phyloP scores from a whole-genome alignment of 768 basidiomycete species.

The Boletus vermiculosoides region DNA sequence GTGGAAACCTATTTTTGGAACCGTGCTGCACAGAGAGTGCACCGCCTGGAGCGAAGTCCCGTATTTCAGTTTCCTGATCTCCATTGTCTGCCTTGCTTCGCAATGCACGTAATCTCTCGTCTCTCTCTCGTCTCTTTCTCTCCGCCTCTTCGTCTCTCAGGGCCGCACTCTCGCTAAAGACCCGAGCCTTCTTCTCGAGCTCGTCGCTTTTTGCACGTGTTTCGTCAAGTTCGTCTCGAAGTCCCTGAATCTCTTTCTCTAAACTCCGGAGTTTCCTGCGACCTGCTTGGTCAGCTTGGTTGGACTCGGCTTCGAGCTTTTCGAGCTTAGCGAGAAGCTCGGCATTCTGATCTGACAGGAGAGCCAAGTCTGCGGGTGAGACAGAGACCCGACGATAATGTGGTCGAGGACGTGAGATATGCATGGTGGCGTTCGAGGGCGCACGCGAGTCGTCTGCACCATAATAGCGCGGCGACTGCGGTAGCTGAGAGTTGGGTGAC shows the following conservation, averaged over 20 bases:
- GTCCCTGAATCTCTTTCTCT: conserved; percentile 75
- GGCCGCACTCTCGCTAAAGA: conserved; percentile 29
- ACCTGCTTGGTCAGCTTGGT: conserved; percentile 62
- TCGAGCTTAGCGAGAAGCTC: conserved; percentile 77
- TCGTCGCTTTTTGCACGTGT: conserved; percentile 70
- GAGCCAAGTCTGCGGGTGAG: conserved; percentile 64
- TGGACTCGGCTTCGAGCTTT: conserved; percentile 69
- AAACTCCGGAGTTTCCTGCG: conserved; percentile 66
- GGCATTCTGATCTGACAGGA: conserved; percentile 79
- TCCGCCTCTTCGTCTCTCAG: conserved; percentile 31
- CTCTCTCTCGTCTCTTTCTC: conserved; percentile 38
- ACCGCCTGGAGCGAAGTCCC: conserved; percentile 64
- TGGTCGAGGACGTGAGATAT: conserved; percentile 25
- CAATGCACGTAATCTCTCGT: conserved; percentile 53
- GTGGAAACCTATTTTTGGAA: conserved; percentile 19
- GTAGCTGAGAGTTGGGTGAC: conserved; percentile 26
- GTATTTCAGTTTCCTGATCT: conserved; percentile 36
- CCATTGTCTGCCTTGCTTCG: conserved; percentile 39
- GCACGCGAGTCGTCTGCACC: conserved; percentile 26
- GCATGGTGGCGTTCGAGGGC: conserved; percentile 18
- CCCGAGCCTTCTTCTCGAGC: conserved; percentile 63
- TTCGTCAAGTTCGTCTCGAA: conserved; percentile 74
- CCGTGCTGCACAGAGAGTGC: conserved; percentile 32
- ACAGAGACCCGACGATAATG: conserved; percentile 52
- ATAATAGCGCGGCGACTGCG: conserved; percentile 37